Evolutionary conservation across 768 basidiomycete species (phyloP).

Genomic region (Phylloporus rhodoxanthus): DNA sequence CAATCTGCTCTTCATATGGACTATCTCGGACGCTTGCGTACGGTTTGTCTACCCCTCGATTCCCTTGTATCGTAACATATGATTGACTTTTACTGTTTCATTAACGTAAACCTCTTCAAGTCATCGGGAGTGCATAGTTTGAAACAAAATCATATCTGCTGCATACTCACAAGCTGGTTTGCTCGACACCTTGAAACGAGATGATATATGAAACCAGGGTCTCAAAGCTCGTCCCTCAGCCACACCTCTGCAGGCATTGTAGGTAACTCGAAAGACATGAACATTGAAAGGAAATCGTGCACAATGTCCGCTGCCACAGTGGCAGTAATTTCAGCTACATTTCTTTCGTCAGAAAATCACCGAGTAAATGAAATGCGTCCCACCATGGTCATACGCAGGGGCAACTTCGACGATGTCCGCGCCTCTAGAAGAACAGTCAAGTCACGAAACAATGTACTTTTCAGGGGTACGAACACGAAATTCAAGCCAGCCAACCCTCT

Average conservation of each 20-base stretch:
- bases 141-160: constrained; percentile 1
- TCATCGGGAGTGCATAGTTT: neutral
- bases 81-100: neutral
- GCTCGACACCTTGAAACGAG: neutral
- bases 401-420: constrained; percentile 25
- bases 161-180: neutral
- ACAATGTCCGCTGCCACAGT: constrained; percentile 41
- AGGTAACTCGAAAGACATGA: constrained; percentile 24
- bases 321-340: constrained; percentile 36
- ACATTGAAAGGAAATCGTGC: constrained; percentile 41
- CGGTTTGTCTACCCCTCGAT: constrained; percentile 9
- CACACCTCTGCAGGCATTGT: constrained; percentile 1
- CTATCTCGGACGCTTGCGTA: constrained; percentile 12
- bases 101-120: neutral
- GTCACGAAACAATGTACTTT: neutral
- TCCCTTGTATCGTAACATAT: constrained; percentile 20
- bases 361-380: neutral
- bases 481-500: constrained; percentile 75
- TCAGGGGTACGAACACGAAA: constrained; percentile 50
- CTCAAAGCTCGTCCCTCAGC: no score
- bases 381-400: constrained; percentile 26
- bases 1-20: constrained; percentile 13
- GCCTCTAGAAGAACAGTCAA: constrained; percentile 10
- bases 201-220: no score
- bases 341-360: constrained; percentile 5